A percentile compares a stretch with the other conserved stretches of the same genome.
Conservation (phyloP, 768 basidiomycete genomes). For the Gloeostereum incarnatum region DNA sequence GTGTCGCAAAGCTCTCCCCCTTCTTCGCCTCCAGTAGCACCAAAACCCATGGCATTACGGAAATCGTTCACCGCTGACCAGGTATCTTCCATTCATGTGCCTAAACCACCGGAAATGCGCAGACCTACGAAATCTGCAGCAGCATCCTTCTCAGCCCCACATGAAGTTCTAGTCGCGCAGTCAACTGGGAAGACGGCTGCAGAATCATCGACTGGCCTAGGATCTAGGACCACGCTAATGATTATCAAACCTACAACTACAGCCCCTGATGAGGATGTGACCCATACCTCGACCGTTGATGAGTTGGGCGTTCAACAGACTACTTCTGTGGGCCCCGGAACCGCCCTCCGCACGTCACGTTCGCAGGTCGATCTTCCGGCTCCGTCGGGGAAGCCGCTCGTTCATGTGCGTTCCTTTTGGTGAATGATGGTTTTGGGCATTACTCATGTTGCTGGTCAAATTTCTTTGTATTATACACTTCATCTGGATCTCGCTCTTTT, state of each 20-base stretch:
- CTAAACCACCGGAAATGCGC: slow-evolving; percentile 11
- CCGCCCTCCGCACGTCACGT: slow-evolving; percentile 14
- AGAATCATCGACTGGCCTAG: slow-evolving; percentile 30
- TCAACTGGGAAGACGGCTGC: slow-evolving; percentile 7
- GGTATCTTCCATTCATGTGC: slow-evolving; percentile 3
- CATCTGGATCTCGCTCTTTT: slow-evolving; percentile 10
- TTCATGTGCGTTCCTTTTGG: slow-evolving; percentile 83
- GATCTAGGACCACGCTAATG: slow-evolving; percentile 72
- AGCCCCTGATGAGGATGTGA: no score
- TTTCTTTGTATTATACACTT: slow-evolving; percentile 10
- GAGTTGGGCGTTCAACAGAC: slow-evolving; percentile 37
- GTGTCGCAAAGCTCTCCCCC: slow-evolving; percentile 16
- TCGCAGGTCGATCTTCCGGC: slow-evolving; percentile 25
- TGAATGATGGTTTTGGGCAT: slow-evolving; percentile 35
- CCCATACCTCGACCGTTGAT: slow-evolving; percentile 33
- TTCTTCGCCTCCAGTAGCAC: slow-evolving; percentile 26
- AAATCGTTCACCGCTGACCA: slow-evolving; percentile 27
- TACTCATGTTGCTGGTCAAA: slow-evolving; percentile 24
- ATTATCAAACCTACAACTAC: slow-evolving; percentile 45
- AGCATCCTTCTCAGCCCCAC: not conserved
- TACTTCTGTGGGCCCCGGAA: slow-evolving; percentile 7
- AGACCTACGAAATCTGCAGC: not conserved
- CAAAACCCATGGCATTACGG: slow-evolving; percentile 29
- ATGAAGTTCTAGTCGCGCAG: not conserved
- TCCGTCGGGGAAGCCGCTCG: slow-evolving; percentile 56